Percentiles rank a stretch among this genome's conserved stretches.
Conservation (phyloP, 371 early-diverging fungal species). For the Actinomortierella wolfii region DNA sequence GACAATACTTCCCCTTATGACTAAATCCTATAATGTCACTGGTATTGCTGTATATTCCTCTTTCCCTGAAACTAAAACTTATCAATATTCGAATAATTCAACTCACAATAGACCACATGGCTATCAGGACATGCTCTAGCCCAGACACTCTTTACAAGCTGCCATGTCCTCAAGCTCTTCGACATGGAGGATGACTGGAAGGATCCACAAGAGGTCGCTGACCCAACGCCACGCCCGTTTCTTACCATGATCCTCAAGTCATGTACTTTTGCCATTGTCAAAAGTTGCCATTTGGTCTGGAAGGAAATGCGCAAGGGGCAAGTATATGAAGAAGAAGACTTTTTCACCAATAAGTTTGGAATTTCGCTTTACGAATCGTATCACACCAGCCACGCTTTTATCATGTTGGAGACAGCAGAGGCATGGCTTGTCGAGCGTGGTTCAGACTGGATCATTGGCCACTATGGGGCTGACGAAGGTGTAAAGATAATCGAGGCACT, state of each 20-base stretch:
- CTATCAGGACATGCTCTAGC: slow-evolving; percentile 73
- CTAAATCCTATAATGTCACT: background rate
- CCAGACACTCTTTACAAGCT: slow-evolving; percentile 75
- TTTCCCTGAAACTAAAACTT: too few species aligned
- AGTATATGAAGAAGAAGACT: slow-evolving; percentile 77
- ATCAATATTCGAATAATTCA: too few species aligned
- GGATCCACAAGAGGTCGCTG: slow-evolving; percentile 1
- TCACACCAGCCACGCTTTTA: slow-evolving; percentile 50
- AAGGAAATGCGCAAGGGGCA: slow-evolving; percentile 67
- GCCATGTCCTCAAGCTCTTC: slow-evolving; percentile 62
- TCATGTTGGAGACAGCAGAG: slow-evolving; percentile 56
- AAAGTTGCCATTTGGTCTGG: slow-evolving; percentile 63
- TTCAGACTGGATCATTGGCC: slow-evolving; percentile 24
- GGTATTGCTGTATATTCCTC: too few species aligned
- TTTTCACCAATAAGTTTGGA: slow-evolving; percentile 68
- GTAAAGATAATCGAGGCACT: slow-evolving; percentile 9
- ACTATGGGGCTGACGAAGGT: slow-evolving; percentile 13
- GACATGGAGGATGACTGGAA: slow-evolving; percentile 26
- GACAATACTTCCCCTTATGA: background rate
- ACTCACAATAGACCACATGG: slow-evolving; percentile 72
- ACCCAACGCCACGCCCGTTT: slow-evolving; percentile 35
- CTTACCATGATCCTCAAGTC: slow-evolving; percentile 54
- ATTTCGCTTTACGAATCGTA: slow-evolving; percentile 60
- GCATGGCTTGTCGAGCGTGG: slow-evolving; percentile 37
- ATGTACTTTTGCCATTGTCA: slow-evolving; percentile 57